These are phyloP conservation scores for Liriodendron chinense DNA, from an alignment of 164 flowering plant species.

Conservation along the genomic window DNA sequence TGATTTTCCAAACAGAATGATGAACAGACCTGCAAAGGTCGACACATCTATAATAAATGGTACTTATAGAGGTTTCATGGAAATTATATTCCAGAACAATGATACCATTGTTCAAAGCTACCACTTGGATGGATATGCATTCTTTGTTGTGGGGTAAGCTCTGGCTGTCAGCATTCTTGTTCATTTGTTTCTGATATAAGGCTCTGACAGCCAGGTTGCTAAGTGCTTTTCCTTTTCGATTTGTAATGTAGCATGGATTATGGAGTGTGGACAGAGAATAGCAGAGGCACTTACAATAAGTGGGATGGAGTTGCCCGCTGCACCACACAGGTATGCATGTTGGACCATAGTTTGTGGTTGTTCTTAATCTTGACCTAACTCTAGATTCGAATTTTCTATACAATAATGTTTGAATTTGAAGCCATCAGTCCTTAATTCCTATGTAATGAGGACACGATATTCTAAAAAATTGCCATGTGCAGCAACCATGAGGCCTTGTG, in stretches of 20 bases:
- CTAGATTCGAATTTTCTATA: not conserved
- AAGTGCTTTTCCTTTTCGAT: constrained; percentile 9
- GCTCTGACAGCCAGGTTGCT: not conserved
- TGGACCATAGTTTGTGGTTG: not conserved
- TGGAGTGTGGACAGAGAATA: constrained; percentile 89
- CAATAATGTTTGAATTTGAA: no score
- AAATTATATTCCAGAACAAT: constrained; percentile 85
- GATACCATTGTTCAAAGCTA: constrained; percentile 73
- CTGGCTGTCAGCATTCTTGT: constrained; percentile 2
- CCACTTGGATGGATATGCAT: constrained; percentile 93
- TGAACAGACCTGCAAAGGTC: constrained; percentile 73
- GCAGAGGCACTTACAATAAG: constrained; percentile 84
- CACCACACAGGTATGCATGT: constrained; percentile 61
- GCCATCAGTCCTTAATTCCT: no score
- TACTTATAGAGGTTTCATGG: constrained; percentile 78
- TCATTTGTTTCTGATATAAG: not conserved
- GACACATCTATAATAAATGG: constrained; percentile 90
- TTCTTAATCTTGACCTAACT: not conserved
- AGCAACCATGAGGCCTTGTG: no score
- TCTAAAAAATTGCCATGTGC: no score
- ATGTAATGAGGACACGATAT: no score
- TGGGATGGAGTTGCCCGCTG: constrained; percentile 95
- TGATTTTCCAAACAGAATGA: constrained; percentile 74
- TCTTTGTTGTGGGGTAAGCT: constrained; percentile 94
- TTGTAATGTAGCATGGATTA: constrained; percentile 73